Evolutionary conservation across 148 eudicot species (phyloP).

Genomic region (Nepenthes mirabilis): DNA sequence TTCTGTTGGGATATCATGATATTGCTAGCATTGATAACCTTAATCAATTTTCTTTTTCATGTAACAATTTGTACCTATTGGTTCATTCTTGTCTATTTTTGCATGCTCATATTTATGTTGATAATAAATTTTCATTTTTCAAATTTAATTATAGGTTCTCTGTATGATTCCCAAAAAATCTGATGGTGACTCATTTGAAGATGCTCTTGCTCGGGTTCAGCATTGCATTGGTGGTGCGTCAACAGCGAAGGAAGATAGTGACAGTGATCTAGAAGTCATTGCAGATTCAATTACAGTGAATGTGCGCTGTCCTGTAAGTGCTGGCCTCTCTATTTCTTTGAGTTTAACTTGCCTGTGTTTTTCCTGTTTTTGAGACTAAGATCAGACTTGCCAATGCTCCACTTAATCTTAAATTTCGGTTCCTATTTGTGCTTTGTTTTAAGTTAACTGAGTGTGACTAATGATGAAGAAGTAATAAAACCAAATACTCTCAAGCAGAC

Average conservation of each 20-base stretch:
- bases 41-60: too few species aligned
- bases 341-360: background rate
- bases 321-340: background rate
- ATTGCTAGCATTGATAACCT: too few species aligned
- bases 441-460: background rate
- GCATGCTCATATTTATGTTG: background rate
- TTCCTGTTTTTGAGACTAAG: background rate
- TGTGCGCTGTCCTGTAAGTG: constrained; percentile 93
- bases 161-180: constrained; percentile 57
- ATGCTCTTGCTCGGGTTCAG: constrained; percentile 78
- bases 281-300: constrained; percentile 71
- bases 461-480: too few species aligned
- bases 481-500: too few species aligned
- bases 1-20: too few species aligned
- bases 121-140: background rate
- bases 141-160: constrained; percentile 34
- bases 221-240: constrained; percentile 92
- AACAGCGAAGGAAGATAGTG: constrained; percentile 64
- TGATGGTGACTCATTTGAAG: constrained; percentile 67
- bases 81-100: background rate
- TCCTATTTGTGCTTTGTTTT: background rate
- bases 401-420: background rate
- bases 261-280: constrained; percentile 87
- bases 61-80: background rate
- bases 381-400: background rate